Evolutionary conservation across 2,329 filamentous ascomycete species (phyloP).

Genomic region (Xylariaceae sp.): DNA sequence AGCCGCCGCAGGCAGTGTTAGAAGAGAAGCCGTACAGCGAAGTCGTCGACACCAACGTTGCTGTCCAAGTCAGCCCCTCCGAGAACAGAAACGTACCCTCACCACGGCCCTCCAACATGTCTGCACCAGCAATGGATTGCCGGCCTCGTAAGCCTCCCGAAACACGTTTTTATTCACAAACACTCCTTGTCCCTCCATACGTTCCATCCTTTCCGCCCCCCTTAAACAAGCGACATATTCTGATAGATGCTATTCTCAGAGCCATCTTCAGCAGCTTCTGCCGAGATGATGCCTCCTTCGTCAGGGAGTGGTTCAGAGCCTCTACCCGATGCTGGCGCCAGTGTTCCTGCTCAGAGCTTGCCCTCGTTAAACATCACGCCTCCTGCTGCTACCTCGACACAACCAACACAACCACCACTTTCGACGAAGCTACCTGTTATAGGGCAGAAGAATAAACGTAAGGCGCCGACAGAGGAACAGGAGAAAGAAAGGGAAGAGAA

Average conservation of each 20-base stretch:
- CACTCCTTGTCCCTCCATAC: not conserved
- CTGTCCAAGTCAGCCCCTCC: slow-evolving; percentile 29
- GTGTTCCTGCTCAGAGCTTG: slow-evolving; percentile 36
- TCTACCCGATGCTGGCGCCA: slow-evolving; percentile 41
- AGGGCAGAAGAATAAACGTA: slow-evolving; percentile 36
- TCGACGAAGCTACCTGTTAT: not conserved
- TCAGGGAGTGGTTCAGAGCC: slow-evolving; percentile 30
- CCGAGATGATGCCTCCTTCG: slow-evolving; percentile 26
- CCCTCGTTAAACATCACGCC: slow-evolving; percentile 33
- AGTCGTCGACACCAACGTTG: slow-evolving; percentile 32
- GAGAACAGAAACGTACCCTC: slow-evolving; percentile 19
- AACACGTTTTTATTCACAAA: not conserved
- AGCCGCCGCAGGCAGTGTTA: slow-evolving; percentile 39
- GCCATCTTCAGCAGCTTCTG: slow-evolving; percentile 18
- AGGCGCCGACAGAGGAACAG: slow-evolving; percentile 34
- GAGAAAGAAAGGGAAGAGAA: slow-evolving; percentile 42
- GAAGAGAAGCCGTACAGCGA: slow-evolving; percentile 46
- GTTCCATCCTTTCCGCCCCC: not conserved
- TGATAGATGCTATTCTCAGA: slow-evolving; percentile 16
- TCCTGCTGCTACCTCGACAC: slow-evolving; percentile 24
- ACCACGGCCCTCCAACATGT: slow-evolving; percentile 19
- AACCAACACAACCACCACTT: slow-evolving; percentile 8
- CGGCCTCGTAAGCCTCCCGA: slow-evolving; percentile 20
- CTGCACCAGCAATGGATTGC: slow-evolving; percentile 14
- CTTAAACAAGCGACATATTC: not conserved